Evolutionary conservation across 78 protist species (phyloP), one percentile per base, ranked within the genome.

Genomic region (Dictyostelium discoideum): DNA sequence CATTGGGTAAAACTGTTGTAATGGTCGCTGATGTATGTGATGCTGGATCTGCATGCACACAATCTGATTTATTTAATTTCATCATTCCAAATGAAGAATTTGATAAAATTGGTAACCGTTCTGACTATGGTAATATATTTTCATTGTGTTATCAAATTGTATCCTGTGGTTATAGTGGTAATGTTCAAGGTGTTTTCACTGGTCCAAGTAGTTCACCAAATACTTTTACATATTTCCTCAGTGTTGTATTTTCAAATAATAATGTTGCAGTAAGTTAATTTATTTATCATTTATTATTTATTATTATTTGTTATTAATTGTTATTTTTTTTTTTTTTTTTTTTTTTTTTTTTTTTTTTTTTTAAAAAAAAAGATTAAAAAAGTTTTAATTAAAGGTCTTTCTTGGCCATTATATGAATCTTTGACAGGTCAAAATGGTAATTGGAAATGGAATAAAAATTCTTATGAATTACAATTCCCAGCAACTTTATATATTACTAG

Each of bases 121-220:
- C 50, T 32, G 40, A 65, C 3, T 10, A 6, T 40, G 60, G 84
- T n/a, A 60, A 32, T 83, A 78, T 88, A 9, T 88, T 57, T 65
- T 88, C 93, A 63, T 44, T 88, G 13, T 87, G 93, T 16, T 88
- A 79, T 40, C 93, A 88, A 79, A 54, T n/a, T 16, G 93, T 88
- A 4, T 42, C 85, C 7, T 88, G 93, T 63, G 93, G 82, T 5
- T 85, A 42, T 39, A n/a, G 10, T 5, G 87, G 81, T 14, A 80
- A 57, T 20, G 50, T 88, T 6, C 44, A 73, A 57, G 65, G 26
- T 3, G 22, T 40, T 9, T 78, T 88, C 50, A 46, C n/a, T 2
- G 82, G 82, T 5, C 86, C 78, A 78, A 63, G 72, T 14, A 72
- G 32, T 13, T 57, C 60, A 16, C 39, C 24, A 16, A 57, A 1